Conservation (phyloP, 495 filamentous ascomycete genomes). For the Penicillium longicatenatum region DNA sequence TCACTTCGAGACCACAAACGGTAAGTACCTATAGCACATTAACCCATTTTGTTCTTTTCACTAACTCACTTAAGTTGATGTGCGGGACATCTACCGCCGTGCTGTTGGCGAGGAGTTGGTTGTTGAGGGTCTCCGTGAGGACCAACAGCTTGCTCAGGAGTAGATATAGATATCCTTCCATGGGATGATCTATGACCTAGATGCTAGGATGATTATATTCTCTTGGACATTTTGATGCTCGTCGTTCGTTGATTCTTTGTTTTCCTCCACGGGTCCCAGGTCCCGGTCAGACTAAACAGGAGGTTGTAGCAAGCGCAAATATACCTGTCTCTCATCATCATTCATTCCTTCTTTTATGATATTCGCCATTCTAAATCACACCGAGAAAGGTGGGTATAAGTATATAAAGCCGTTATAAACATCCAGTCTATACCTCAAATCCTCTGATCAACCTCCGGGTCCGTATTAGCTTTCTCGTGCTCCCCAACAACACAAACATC, state of each 20-base stretch:
- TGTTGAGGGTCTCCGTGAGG: constrained; percentile 57
- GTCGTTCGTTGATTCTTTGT: constrained; percentile 14
- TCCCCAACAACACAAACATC: constrained; percentile 63
- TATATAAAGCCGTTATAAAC: background rate
- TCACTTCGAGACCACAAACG: constrained; percentile 92
- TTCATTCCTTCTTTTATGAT: background rate
- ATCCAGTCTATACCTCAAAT: constrained; percentile 13
- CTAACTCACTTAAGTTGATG: constrained; percentile 64
- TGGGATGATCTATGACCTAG: constrained; percentile 37
- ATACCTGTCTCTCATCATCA: constrained; percentile 18
- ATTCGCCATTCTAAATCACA: background rate
- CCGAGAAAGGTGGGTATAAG: background rate
- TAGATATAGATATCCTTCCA: constrained; percentile 39
- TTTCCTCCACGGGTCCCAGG: constrained; percentile 14
- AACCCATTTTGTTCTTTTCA: background rate
- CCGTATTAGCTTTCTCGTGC: constrained; percentile 69
- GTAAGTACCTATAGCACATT: constrained; percentile 34
- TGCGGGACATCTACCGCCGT: constrained; percentile 89
- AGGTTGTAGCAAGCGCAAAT: constrained; percentile 23
- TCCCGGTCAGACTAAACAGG: constrained; percentile 14
- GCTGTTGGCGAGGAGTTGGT: constrained; percentile 87
- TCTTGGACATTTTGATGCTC: constrained; percentile 32
- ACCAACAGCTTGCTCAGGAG: constrained; percentile 52
- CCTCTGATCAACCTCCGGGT: constrained; percentile 42
- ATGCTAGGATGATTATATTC: constrained; percentile 32